Conservation (phyloP, 2,329 filamentous ascomycete genomes). For the Cercospora citrullina region DNA sequence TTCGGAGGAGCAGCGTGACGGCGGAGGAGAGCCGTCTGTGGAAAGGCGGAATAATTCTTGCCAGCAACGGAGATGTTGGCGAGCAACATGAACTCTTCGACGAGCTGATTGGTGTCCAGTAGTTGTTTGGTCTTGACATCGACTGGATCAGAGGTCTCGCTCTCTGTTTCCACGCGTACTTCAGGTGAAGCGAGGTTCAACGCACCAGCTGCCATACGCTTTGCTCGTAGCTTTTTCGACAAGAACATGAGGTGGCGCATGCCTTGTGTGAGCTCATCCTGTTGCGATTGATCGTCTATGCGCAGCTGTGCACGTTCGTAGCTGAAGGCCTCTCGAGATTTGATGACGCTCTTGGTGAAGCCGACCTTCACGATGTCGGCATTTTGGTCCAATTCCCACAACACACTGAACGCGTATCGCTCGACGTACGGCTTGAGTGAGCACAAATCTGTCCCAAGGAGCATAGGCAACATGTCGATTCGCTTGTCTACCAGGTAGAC, state of each 20-base stretch:
- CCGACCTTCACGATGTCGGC: conserved; percentile 82
- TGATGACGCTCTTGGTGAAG: conserved; percentile 97
- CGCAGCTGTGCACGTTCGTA: conserved; percentile 94
- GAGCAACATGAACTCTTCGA: conserved; percentile 99
- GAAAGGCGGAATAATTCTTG: conserved; percentile 88
- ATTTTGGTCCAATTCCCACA: conserved; percentile 79
- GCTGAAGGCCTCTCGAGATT: conserved; percentile 93
- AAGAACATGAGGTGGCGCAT: conserved; percentile 85
- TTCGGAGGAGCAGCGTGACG: conserved; percentile 90
- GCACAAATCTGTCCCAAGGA: conserved; percentile 93
- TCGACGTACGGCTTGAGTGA: conserved; percentile 98
- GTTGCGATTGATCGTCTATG: conserved; percentile 84
- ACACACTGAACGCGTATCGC: conserved; percentile 56
- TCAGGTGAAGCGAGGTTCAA: conserved; percentile 96
- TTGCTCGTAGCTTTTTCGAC: conserved; percentile 89
- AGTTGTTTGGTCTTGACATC: conserved; percentile 95
- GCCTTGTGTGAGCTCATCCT: conserved; percentile 84
- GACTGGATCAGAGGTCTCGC: conserved; percentile 91
- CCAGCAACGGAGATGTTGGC: conserved; percentile 93
- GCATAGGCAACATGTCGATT: conserved; percentile 97
- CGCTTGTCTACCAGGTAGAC: conserved; percentile 98
- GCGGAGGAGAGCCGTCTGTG: conserved; percentile 90
- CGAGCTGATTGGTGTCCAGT: conserved; percentile 93
- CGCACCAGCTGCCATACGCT: conserved; percentile 93
- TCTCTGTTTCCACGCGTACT: conserved; percentile 92